Evolutionary conservation across 768 basidiomycete genomes (phyloP), one percentile per base, ranked within the genome.

Genomic region (Cystofilobasidium capitatum): DNA sequence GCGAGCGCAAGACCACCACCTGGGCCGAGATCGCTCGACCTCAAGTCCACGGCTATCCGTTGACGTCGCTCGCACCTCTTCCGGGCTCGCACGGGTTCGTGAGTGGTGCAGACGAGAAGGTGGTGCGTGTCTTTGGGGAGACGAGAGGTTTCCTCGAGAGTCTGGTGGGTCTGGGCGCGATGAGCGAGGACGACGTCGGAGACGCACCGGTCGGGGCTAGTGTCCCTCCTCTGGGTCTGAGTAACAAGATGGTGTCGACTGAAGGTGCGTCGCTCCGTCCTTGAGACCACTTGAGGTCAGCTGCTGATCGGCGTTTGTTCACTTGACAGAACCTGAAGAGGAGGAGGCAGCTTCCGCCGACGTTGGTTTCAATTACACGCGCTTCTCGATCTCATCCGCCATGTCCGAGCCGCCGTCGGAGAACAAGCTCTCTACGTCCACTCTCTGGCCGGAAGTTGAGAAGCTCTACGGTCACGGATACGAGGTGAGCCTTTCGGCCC

Each of bases 381-480:
- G 73, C 39, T 73, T 76, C 55, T 77, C 77, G 10, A 73, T 78
- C 24, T 76, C 76, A 0, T 63, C 71, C 14, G 70, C 73, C 1
- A 69, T 78, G 36, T 72, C 73, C 8, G 64, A 75, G 17, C 74
- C 80, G 26, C 81, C 96, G 0, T 89, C 91, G 65, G 96, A 98
- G 74, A 90, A 89, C 14, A 92, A 97, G 76, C 81, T 98, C 0
- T 86, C 90, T 0, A 82, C 85, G 0, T 82, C 83, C 20, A 98
- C 94, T 0, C 81, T 98, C 0, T 99, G 96, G 96, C 96, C 94
- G 0, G 96, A 99, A 78, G 80, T 85, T 1, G 96, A 98, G 73
- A 99, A 99, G 76, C 81, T 99, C 0, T 99, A 96, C 75, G 96
- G 94, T 6, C 96, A 98, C 76, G 92, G 94, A 47, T 98, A 97